Conservation (phyloP, 148 eudicot genomes). For the Rhododendron vialii region DNA sequence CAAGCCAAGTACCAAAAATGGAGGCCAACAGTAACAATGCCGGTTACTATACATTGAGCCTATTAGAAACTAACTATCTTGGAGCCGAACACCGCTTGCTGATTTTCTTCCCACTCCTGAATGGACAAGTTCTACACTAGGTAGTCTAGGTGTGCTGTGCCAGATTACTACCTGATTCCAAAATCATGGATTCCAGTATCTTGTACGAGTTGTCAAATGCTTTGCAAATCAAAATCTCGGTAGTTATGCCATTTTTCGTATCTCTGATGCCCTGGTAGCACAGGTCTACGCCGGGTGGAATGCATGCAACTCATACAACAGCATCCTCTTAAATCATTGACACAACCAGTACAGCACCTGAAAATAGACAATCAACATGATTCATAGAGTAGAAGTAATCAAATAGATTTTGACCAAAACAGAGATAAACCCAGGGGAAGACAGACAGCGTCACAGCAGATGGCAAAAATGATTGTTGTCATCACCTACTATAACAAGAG, state of each 20-base stretch:
- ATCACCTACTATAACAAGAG: background rate
- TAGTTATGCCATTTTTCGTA: background rate
- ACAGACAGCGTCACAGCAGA: background rate
- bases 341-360: background rate
- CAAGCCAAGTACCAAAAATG: background rate
- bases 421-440: background rate
- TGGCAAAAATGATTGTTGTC: background rate
- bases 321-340: background rate
- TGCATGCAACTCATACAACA: background rate
- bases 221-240: background rate
- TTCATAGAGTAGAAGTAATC: background rate
- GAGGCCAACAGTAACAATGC: background rate
- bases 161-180: background rate
- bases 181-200: background rate
- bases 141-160: background rate
- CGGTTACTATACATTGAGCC: background rate
- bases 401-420: background rate
- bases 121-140: background rate
- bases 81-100: background rate
- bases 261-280: background rate
- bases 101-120: background rate
- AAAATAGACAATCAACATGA: background rate
- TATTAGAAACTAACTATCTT: background rate
- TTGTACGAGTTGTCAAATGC: background rate
- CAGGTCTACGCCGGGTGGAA: background rate